Evolutionary conservation across 345 rosid genomes (phyloP).

Genomic region (Camelina sativa): DNA sequence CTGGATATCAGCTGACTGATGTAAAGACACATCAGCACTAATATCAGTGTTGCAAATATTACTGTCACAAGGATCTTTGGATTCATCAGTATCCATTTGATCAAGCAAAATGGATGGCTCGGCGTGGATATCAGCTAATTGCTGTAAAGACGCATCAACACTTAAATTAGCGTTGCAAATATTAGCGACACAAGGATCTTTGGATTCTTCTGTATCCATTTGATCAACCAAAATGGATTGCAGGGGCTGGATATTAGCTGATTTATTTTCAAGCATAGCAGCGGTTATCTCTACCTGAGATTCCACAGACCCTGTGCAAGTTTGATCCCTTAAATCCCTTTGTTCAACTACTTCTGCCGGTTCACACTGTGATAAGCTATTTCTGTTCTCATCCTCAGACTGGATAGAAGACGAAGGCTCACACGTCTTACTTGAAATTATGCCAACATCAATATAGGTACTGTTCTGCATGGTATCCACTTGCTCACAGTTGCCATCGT

Average conservation of each 20-base stretch:
- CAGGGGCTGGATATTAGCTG: constrained; percentile 9
- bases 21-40: constrained; percentile 4
- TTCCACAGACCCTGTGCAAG: background rate
- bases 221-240: constrained; percentile 26
- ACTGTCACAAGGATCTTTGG: constrained; percentile 9
- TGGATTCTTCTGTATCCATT: constrained; percentile 26
- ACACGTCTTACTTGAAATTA: background rate
- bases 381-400: constrained; percentile 27
- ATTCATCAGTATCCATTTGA: constrained; percentile 26
- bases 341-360: constrained; percentile 20
- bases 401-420: constrained; percentile 13
- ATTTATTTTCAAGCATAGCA: background rate
- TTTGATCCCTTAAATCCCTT: constrained; percentile 7
- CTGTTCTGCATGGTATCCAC: constrained; percentile 19
- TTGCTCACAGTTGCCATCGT: background rate
- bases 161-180: background rate
- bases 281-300: constrained; percentile 13
- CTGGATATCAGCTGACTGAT: constrained; percentile 13
- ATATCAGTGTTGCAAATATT: background rate
- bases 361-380: constrained; percentile 8
- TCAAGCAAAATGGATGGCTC: constrained; percentile 14
- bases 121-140: constrained; percentile 14
- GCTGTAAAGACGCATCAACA: background rate
- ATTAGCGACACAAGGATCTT: background rate
- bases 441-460: background rate